Evolutionary conservation across 164 flowering plant species (phyloP).

Genomic region (Chimonanthus salicifolius): DNA sequence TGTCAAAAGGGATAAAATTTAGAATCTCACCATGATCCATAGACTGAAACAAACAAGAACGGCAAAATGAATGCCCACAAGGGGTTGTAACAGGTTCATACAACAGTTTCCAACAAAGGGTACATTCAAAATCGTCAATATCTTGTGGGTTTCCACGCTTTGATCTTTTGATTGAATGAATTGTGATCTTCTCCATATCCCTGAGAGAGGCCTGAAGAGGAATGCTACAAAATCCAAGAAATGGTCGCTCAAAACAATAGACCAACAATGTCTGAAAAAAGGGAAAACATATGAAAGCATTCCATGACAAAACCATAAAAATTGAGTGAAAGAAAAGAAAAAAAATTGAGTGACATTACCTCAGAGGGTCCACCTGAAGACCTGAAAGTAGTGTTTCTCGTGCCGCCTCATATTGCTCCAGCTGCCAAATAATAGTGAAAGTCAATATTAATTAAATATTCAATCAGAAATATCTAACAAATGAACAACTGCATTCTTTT

Average conservation of each 20-base stretch:
- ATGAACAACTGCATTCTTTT: neutral
- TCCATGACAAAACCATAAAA: neutral
- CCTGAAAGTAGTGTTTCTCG: slow-evolving; percentile 71
- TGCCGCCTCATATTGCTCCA: slow-evolving; percentile 82
- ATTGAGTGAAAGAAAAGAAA: neutral
- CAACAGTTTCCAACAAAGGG: slow-evolving; percentile 76
- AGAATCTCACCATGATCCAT: slow-evolving; percentile 74
- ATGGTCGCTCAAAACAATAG: neutral
- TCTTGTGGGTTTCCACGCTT: slow-evolving; percentile 51
- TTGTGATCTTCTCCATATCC: slow-evolving; percentile 39
- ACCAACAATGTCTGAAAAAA: neutral
- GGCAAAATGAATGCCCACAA: slow-evolving; percentile 97
- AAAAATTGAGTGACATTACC: slow-evolving; percentile 33
- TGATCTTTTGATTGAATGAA: slow-evolving; percentile 24
- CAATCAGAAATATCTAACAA: neutral
- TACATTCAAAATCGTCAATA: slow-evolving; percentile 89
- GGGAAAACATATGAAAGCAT: neutral
- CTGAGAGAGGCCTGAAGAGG: slow-evolving; percentile 51
- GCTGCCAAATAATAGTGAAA: slow-evolving; percentile 37
- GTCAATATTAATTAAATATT: neutral
- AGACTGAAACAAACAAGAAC: slow-evolving; percentile 84
- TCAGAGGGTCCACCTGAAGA: slow-evolving; percentile 77
- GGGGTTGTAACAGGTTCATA: slow-evolving; percentile 94
- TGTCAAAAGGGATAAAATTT: neutral
- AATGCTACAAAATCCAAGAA: slow-evolving; percentile 41